Base-by-base conservation (phyloP, 306 rosid genomes). In the Prunus armeniaca region DNA sequence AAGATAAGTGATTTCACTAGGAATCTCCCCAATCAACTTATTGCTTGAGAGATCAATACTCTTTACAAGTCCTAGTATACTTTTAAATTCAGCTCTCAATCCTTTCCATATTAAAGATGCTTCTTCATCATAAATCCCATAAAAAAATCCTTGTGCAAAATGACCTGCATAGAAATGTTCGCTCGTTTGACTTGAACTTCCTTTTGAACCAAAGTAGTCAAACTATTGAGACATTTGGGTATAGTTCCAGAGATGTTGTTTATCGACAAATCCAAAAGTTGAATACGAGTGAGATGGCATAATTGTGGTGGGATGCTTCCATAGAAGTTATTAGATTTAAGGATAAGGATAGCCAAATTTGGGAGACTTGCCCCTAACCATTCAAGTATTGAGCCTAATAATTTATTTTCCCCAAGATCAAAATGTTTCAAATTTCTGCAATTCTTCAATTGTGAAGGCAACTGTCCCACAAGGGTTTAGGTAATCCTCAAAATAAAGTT, bases 191-290 rank as follows among this genome's bases (percentile, higher is more conserved):
- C 25, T 24, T 24, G 25, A 24, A 24, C 25, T 24, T 24, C 25
- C 25, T 24, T 24, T 24, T 24, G 25, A 24, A 1, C 1, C 25
- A 24, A 24, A 24, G 25, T 1, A 24, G 25, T 24, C 25, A 24
- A 24, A 24, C 1, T 24, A 1, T 24, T 24, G 49, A 55, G 52
- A 58, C 86, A 83, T 14, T 67, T 14, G 9, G 81, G 84, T 66
- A 76, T 72, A 0, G 17, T 25, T 72, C 68, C 68, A 0, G 73
- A 52, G 61, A 72, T 79, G 3, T 9, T 45, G 12, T 79, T 79
- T 17, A 0, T 3, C 2, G 78, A 72, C 1, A 72, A 46, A 20
- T 79, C 73, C 24, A 79, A 47, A 2, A 65, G 12, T 55, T 50
- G 73, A 18, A 45, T 1, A 2, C 25, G 2, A 4, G n/a, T 2